Percentiles rank a stretch among this genome's conserved stretches.
Conservation (phyloP, 768 basidiomycete genomes). For the Podaxis sp. region DNA sequence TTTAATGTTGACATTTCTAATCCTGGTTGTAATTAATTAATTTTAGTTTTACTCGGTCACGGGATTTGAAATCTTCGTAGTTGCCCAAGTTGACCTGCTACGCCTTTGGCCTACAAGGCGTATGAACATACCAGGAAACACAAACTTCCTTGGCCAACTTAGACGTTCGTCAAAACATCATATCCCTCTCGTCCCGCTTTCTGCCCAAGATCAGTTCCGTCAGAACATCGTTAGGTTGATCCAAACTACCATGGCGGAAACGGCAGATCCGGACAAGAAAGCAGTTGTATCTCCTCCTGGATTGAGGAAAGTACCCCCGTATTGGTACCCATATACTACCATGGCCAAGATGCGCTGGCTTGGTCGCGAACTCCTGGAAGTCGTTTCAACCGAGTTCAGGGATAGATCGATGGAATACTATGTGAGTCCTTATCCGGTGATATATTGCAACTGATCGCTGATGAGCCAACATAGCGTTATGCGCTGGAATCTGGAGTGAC, state of each 20-base stretch:
- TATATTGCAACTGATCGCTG: not conserved
- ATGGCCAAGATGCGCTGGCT: constrained; percentile 94
- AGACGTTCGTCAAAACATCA: constrained; percentile 36
- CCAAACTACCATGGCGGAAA: constrained; percentile 32
- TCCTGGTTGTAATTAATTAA: not conserved
- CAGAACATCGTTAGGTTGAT: constrained; percentile 56
- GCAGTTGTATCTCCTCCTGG: constrained; percentile 34
- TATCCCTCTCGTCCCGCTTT: constrained; percentile 46
- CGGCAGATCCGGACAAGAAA: constrained; percentile 23
- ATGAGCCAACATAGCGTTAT: constrained; percentile 40
- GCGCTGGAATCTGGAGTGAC: constrained; percentile 91
- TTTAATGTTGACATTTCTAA: not conserved
- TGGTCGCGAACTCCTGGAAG: constrained; percentile 83
- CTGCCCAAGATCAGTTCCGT: constrained; percentile 55
- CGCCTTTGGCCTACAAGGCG: not conserved
- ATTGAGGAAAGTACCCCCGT: constrained; percentile 80
- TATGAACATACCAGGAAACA: constrained; percentile 3
- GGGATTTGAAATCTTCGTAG: not conserved
- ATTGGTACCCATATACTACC: constrained; percentile 92
- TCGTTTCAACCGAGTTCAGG: constrained; percentile 91
- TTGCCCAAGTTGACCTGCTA: not conserved
- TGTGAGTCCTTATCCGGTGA: constrained; percentile 48
- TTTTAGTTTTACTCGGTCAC: not conserved
- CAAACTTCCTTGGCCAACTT: constrained; percentile 22
- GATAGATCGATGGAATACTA: constrained; percentile 96